Conservation (phyloP, 2,329 filamentous ascomycete species). For the Dactylellina leptospora region DNA sequence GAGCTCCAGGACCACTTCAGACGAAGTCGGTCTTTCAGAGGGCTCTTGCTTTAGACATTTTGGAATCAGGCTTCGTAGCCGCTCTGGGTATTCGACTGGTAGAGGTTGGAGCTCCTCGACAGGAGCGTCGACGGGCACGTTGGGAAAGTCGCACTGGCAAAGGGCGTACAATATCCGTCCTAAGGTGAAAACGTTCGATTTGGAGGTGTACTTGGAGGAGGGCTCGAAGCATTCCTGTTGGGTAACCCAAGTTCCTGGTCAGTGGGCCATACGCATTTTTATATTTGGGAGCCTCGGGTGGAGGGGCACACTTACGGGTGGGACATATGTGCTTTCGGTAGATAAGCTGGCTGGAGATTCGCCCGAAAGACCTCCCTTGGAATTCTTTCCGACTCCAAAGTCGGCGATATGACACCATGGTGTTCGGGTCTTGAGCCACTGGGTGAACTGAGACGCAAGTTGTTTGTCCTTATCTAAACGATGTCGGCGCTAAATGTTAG, state of each 20-base stretch:
- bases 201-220: slow-evolving; percentile 39
- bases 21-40: slow-evolving; percentile 39
- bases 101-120: slow-evolving; percentile 46
- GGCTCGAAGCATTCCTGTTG: slow-evolving; percentile 33
- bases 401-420: slow-evolving; percentile 52
- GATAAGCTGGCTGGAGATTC: slow-evolving; percentile 45
- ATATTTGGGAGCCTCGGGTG: neutral
- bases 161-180: slow-evolving; percentile 45
- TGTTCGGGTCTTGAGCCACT: slow-evolving; percentile 49
- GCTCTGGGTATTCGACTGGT: slow-evolving; percentile 48
- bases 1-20: slow-evolving; percentile 46
- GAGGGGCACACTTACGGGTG: slow-evolving; percentile 28
- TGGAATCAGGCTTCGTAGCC: slow-evolving; percentile 42
- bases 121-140: slow-evolving; percentile 37
- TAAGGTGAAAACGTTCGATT: slow-evolving; percentile 51
- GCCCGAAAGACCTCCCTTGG: slow-evolving; percentile 39
- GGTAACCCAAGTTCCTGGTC: neutral
- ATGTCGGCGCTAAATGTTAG: slow-evolving; percentile 26
- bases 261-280: slow-evolving; percentile 4
- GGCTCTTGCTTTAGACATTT: slow-evolving; percentile 48
- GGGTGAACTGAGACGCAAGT: slow-evolving; percentile 40
- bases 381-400: slow-evolving; percentile 51
- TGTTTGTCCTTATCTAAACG: slow-evolving; percentile 50
- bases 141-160: slow-evolving; percentile 48
- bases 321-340: slow-evolving; percentile 46